Conservation (phyloP, 2,329 filamentous ascomycete species). For the Sclerotinia subarctica region DNA sequence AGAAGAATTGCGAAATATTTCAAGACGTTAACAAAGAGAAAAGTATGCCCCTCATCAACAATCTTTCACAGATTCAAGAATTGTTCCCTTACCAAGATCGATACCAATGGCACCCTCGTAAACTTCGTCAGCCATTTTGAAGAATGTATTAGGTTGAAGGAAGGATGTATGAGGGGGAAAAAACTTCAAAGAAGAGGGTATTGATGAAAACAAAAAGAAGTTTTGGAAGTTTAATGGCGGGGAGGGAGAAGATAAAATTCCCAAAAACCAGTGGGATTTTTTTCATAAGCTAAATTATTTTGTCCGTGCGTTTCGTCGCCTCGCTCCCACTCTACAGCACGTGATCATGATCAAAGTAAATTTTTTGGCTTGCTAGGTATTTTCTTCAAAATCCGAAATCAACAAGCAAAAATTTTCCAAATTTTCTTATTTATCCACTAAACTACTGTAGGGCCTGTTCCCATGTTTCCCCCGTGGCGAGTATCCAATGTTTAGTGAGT, state of each 20-base stretch:
- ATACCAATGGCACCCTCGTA: constrained; percentile 99
- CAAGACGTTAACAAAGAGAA: constrained; percentile 7
- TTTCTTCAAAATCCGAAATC: background rate
- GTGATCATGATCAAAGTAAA: background rate
- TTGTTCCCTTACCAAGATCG: constrained; percentile 76
- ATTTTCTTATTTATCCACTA: background rate
- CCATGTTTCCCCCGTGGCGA: background rate
- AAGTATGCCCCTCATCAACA: constrained; percentile 16
- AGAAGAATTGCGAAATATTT: background rate
- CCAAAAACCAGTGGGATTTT: constrained; percentile 18
- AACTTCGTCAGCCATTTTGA: constrained; percentile 91
- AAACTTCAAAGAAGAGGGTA: constrained; percentile 20
- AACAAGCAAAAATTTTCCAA: constrained; percentile 4
- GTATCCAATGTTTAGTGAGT: background rate
- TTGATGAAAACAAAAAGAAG: constrained; percentile 18
- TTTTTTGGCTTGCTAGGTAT: background rate
- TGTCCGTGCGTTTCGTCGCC: constrained; percentile 12
- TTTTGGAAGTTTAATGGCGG: constrained; percentile 20
- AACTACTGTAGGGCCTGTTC: background rate
- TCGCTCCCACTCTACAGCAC: background rate
- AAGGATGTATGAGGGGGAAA: constrained; percentile 25
- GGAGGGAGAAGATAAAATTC: constrained; percentile 20
- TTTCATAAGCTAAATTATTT: constrained; percentile 7
- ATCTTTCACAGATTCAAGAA: background rate
- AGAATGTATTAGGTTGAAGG: constrained; percentile 24